Base-by-base conservation (phyloP, 2,329 filamentous ascomycete genomes). In the Chrysosporium keratinophilum region DNA sequence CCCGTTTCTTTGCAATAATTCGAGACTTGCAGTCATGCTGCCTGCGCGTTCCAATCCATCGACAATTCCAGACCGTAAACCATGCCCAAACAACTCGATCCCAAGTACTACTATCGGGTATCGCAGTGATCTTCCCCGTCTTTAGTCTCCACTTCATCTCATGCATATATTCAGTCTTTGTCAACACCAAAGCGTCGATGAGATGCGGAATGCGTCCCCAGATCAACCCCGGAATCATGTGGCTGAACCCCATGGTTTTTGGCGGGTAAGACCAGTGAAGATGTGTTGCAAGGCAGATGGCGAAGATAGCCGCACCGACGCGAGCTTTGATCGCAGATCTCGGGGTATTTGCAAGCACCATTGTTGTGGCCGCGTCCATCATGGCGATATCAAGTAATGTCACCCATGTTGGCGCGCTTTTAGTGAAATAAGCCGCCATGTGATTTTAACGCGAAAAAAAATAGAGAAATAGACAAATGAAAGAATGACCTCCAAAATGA, bases 11-110 rank as follows among this genome's bases (percentile, higher is more conserved):
- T 11, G n/a, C 42, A 40, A 9, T 1, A 31, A 31, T 9, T 31
- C 15, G 41, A 31, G n/a, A n/a, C 20, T 11, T 45, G 12, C 28
- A 10, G 7, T 39, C 33, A 2, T 12, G 17, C 19, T 46, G 17
- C 50, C 41, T 46, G 4, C 50, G 50, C 19, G 50, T 52, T n/a
- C 50, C 50, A 46, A 46, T 41, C 50, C 50, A 52, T 4, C 41
- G 50, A 19, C 19, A 33, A 34, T 52, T 52, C 50, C 50, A 52
- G 10, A 40, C 11, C 42, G 40, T 31, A 33, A 17, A 17, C 33
- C 41, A 52, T 6, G 42, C 50, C 50, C 50, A 52, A 17, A 12
- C 33, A 17, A 52, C 19, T 20, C 50, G 50, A 15, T 34, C 23
- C 42, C 50, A 46, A 14, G 3, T 4, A 4, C 41, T 15, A 40